Conservation (phyloP, 192 early-diverging fungal genomes). For the Ambispora gerdemannii region DNA sequence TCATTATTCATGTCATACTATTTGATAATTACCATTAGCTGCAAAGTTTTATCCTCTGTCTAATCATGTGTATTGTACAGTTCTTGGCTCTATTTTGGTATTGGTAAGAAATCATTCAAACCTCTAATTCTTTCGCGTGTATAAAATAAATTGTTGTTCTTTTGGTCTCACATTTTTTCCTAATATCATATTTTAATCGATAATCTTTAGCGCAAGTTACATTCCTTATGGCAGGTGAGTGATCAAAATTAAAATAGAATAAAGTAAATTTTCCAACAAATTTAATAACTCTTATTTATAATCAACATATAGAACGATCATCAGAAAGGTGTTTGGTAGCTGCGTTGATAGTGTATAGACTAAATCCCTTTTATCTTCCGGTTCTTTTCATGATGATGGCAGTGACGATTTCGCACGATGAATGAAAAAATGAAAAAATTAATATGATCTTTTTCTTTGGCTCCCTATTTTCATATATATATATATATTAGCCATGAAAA, state of each 20-base stretch:
- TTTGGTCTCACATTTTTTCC: constrained; percentile 1
- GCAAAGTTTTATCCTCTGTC: constrained; percentile 59
- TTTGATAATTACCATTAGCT: constrained; percentile 38
- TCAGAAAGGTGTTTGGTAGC: constrained; percentile 54
- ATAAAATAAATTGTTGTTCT: background rate
- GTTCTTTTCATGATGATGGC: too few relatives aligned
- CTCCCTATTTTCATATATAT: too few relatives aligned
- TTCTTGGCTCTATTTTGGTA: constrained; percentile 89
- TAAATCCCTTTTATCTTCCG: too few relatives aligned
- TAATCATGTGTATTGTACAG: constrained; percentile 83
- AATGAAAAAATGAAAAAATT: too few relatives aligned
- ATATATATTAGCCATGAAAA: too few relatives aligned
- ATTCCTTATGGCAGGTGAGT: constrained; percentile 84
- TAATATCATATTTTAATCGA: too few relatives aligned
- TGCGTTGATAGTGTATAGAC: too few relatives aligned
- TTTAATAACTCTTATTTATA: background rate
- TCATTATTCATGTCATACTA: constrained; percentile 13
- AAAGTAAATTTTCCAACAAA: constrained; percentile 7
- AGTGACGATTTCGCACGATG: too few relatives aligned
- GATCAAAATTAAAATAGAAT: constrained; percentile 43
- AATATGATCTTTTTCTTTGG: too few relatives aligned
- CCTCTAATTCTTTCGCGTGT: background rate
- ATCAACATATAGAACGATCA: constrained; percentile 44
- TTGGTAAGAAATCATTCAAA: constrained; percentile 41
- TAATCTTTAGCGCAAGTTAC: constrained; percentile 73